Evolutionary conservation across 1,284 basidiomycete species (phyloP), one percentile per base, ranked within the genome.

Genomic region (Phylloporus sp.): DNA sequence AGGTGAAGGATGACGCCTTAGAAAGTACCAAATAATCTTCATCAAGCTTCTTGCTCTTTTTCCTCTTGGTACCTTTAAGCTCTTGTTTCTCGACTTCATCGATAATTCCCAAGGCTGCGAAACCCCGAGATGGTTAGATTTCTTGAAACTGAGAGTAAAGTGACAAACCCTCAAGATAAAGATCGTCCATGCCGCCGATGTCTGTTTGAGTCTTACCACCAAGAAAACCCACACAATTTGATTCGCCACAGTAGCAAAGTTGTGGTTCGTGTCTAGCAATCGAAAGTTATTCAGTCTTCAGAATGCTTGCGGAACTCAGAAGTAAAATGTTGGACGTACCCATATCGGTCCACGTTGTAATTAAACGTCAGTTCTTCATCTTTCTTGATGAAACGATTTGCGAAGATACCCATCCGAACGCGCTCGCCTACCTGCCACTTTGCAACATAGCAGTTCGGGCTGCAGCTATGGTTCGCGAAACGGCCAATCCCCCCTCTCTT

Each of bases 131-230:
- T 34, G 20, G 11, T 56, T 24, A 53, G 40, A 53, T 32, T 20
- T 6, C 22, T 31, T 10, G 28, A 3, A 63, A 52, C 17, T 4
- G 31, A 59, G 12, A 56, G 22, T 39, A 54, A 68, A 44, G 17
- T 32, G 3, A 64, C 86, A 67, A 71, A 95, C 94, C 96, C 72
- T 98, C 96, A 47, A 99, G 87, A 79, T 94, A 96, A 15, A 98
- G 83, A 71, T 98, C 95, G 75, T 98, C 95, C 90, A 99, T 97
- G 22, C 91, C 92, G 13, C 84, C 89, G 26, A 98, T 85, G 75
- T 99, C 98, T 1, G 98, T 99, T 79, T 99, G 98, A 0, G 96
- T 99, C 81, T 98, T 99, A 32, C 98, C 98, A 67, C 98, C 98
- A 66, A 99, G 94, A 69, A 89, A 94, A 5, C 98, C 98, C 11